Evolutionary conservation across 352 stramenopile species (phyloP).

Genomic region (Globisporangium barbulae): DNA sequence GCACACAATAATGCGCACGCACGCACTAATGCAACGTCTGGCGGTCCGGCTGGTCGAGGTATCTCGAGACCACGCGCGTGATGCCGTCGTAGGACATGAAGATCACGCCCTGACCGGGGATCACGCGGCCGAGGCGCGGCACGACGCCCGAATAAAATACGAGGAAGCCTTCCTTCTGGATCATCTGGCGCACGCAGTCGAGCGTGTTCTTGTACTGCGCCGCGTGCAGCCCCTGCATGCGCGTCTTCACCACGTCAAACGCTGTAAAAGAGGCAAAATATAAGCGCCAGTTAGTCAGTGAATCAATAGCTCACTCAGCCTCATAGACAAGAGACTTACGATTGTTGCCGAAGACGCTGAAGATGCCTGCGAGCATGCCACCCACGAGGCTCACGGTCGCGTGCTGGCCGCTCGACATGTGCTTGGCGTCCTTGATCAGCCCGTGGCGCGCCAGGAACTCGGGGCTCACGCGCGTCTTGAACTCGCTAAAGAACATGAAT

Average conservation of each 20-base stretch:
- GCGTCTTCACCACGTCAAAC: constrained; percentile 91
- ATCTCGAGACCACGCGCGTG: constrained; percentile 43
- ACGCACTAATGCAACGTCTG: constrained; percentile 8
- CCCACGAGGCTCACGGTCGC: constrained; percentile 91
- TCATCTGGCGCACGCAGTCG: constrained; percentile 85
- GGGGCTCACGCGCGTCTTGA: constrained; percentile 74
- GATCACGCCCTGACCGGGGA: constrained; percentile 97
- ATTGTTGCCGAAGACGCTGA: constrained; percentile 97
- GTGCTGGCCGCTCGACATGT: constrained; percentile 62
- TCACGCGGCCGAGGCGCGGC: constrained; percentile 90
- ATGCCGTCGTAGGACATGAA: constrained; percentile 94
- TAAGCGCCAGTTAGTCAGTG: not conserved
- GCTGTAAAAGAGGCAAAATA: constrained; percentile 23
- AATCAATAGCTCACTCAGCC: not conserved
- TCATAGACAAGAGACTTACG: constrained; percentile 54
- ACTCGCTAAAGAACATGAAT: constrained; percentile 98
- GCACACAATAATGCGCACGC: not conserved
- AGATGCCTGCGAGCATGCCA: constrained; percentile 95
- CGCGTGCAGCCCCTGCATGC: constrained; percentile 78
- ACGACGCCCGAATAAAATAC: constrained; percentile 94
- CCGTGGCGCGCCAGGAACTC: constrained; percentile 46
- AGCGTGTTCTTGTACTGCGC: constrained; percentile 76
- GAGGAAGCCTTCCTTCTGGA: constrained; percentile 67
- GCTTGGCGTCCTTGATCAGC: constrained; percentile 68
- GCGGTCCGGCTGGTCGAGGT: constrained; percentile 36